Evolutionary conservation across 1,139 yeast genomes (phyloP).

Genomic region (Kluyveromyces sp.): DNA sequence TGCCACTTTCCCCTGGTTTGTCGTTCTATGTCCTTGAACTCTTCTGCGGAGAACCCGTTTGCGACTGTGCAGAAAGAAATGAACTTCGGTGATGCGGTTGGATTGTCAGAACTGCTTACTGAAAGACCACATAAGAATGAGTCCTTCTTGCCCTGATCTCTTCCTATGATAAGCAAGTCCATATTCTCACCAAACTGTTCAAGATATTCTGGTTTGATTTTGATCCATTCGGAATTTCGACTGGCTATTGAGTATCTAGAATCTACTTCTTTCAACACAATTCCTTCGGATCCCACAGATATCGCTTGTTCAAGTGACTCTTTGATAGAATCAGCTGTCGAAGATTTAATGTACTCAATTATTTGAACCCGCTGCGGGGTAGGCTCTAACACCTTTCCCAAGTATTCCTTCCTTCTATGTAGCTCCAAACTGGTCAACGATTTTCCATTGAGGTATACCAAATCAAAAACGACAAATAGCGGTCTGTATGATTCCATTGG

Average conservation of each 20-base stretch:
- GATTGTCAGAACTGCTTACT: conserved; percentile 21
- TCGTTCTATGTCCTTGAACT: conserved; percentile 52
- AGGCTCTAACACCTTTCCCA: conserved; percentile 43
- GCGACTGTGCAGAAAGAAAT: conserved; percentile 74
- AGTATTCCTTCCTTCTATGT: conserved; percentile 46
- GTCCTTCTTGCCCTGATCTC: conserved; percentile 65
- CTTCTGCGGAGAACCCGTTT: conserved; percentile 69
- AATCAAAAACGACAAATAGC: conserved; percentile 62
- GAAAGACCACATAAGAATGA: conserved; percentile 70
- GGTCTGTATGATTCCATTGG: conserved; percentile 40
- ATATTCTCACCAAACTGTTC: conserved; percentile 81
- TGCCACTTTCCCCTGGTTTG: conserved; percentile 59
- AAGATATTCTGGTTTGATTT: conserved; percentile 85
- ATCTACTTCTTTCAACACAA: conserved; percentile 61
- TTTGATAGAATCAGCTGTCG: conserved; percentile 47
- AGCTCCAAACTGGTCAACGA: conserved; percentile 52
- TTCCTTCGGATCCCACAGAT: conserved; percentile 67
- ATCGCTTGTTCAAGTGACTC: conserved; percentile 53
- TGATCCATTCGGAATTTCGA: conserved; percentile 64
- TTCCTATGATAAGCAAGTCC: conserved; percentile 75
- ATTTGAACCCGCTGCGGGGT: conserved; percentile 48
- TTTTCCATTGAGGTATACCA: conserved; percentile 58
- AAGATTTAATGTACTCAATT: conserved; percentile 41
- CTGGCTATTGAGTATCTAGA: conserved; percentile 56
- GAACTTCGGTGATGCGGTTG: conserved; percentile 26